Evolutionary conservation across 2,329 filamentous ascomycete genomes (phyloP).

Genomic region (Arthrobotrys musiformis): DNA sequence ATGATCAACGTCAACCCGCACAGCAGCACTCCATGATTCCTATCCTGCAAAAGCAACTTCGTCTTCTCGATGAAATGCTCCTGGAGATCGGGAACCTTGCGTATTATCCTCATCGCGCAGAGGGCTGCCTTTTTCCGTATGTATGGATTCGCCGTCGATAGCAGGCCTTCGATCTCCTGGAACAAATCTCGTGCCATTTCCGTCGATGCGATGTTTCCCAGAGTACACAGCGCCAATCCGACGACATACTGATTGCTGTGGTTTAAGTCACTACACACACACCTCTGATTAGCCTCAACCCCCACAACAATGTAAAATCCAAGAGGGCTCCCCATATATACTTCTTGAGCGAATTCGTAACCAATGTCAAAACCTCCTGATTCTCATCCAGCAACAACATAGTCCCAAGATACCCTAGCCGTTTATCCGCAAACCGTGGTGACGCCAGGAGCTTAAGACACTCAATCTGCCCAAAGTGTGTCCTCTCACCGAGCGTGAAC

Average conservation of each 20-base stretch:
- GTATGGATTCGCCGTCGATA: constrained; percentile 96
- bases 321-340: constrained; percentile 64
- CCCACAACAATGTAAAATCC: not conserved
- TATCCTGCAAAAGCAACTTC: constrained; percentile 82
- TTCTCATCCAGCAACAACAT: constrained; percentile 98
- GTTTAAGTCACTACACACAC: constrained; percentile 78
- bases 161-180: constrained; percentile 89
- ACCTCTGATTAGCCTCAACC: constrained; percentile 5
- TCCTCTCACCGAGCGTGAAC: constrained; percentile 95
- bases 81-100: constrained; percentile 95
- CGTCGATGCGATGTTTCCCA: constrained; percentile 96
- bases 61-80: constrained; percentile 98
- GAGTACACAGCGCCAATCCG: constrained; percentile 91
- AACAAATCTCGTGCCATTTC: constrained; percentile 99
- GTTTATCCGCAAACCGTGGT: constrained; percentile 96
- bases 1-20: constrained; percentile 91
- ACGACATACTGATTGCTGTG: constrained; percentile 99
- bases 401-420: constrained; percentile 92
- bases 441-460: constrained; percentile 97
- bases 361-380: constrained; percentile 94
- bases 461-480: constrained; percentile 99
- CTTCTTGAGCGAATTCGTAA: constrained; percentile 99
- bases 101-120: constrained; percentile 99
- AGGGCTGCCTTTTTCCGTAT: constrained; percentile 95
- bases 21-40: constrained; percentile 91